Base-by-base conservation (phyloP, 768 basidiomycete species). In the Dictyophora rubrovolvata region DNA sequence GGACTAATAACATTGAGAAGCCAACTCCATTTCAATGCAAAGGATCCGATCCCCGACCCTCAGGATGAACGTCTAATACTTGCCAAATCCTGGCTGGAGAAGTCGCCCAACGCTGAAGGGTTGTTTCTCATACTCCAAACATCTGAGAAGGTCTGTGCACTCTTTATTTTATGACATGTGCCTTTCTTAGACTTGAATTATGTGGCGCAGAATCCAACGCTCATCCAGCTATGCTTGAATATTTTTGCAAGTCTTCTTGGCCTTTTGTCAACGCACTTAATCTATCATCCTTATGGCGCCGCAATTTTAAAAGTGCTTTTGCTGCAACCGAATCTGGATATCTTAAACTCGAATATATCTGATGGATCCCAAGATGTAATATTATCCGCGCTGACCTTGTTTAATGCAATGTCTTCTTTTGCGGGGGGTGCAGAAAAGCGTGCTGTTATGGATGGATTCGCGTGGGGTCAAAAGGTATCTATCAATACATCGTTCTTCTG, bases 381-480 rank as follows among this genome's bases (percentile, higher is more conserved):
- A 22, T 73, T 92, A 8, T 77, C 79, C 0, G 79, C 85, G 0
- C 69, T 93, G 59, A 86, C 83, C 63, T 67, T 90, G 17, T 83
- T 82, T 66, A 77, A 81, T 60, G 70, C 73, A 0, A 75, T 90
- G 64, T 83, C 85, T 1, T 67, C 69, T 0, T 90, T 86, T 66
- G 84, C 77, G 1, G 78, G 85, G 21, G 86, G 87, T 17, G 71
- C 77, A 21, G 87, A 90, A 62, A 76, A 79, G 54, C 85, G 80
- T 62, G 65, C 73, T 0, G 74, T 88, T 1, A 69, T 85, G 23
- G 89, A 90, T 56, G 75, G 75, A 0, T 89, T 92, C 69, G 79
- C 81, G 6, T 92, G 89, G 89, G 87, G 88, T 59, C 75, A 78
- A 33, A 91, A 89, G 76, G 89, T 84, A 55, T 1, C 70, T 65